These are phyloP conservation scores for Populus tremula DNA, from an alignment of 345 rosid species.

Conservation along the genomic window DNA sequence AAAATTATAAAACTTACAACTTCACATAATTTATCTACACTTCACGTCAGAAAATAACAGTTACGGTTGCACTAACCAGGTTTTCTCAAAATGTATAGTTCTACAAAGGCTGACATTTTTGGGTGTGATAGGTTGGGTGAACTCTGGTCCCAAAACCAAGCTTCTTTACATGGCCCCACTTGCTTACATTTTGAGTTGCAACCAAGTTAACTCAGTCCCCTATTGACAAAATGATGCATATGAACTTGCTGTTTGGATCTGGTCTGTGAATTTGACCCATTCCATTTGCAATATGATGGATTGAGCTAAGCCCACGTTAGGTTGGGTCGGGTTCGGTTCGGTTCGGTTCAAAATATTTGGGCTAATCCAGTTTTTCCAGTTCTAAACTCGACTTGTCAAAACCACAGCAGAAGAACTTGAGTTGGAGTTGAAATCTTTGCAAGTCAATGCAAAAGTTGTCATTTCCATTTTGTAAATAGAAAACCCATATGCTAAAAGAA, in stretches of 20 bases:
- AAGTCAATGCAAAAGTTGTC: background rate
- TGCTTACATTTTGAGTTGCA: no score
- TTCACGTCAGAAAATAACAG: background rate
- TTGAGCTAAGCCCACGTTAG: background rate
- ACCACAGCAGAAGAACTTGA: background rate
- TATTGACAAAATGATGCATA: no score
- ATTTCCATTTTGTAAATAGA: background rate
- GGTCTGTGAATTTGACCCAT: no score
- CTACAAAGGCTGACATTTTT: background rate
- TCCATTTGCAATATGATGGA: background rate
- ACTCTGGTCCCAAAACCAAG: no score
- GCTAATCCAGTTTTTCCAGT: background rate
- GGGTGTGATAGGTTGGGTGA: no score
- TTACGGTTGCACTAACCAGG: background rate
- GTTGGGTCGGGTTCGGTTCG: background rate
- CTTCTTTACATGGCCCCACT: no score
- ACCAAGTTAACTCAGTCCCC: no score
- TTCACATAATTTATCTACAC: background rate
- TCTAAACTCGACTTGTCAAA: background rate
- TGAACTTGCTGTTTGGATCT: no score
- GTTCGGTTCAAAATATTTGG: background rate
- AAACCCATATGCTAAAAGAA: background rate
- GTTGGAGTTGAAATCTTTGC: background rate
- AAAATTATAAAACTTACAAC: background rate
- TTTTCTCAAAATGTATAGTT: background rate